Evolutionary conservation across 345 rosid genomes (phyloP).

Genomic region (Acer saccharum): DNA sequence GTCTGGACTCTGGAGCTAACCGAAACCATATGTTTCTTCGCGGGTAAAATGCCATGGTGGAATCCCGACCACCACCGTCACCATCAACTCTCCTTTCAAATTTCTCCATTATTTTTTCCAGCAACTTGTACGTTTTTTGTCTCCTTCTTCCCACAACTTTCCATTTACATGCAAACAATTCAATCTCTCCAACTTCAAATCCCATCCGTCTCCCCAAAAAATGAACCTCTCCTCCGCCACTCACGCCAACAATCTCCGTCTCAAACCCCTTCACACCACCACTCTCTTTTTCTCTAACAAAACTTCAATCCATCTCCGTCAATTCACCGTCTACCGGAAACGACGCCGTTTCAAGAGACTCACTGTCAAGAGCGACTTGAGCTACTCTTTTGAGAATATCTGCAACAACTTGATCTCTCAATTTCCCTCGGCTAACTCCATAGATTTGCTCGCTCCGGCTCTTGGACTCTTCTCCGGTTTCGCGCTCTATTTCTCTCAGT

Average conservation of each 20-base stretch:
- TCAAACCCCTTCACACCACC: constrained; percentile 19
- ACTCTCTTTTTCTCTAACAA: constrained; percentile 17
- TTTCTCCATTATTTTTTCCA: constrained; percentile 13
- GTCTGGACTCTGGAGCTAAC: constrained; percentile 8
- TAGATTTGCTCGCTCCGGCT: constrained; percentile 51
- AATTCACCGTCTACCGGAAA: constrained; percentile 40
- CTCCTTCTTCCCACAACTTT: background rate
- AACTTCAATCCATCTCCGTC: constrained; percentile 26
- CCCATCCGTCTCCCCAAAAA: background rate
- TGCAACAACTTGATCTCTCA: constrained; percentile 45
- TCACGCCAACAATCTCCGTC: constrained; percentile 28
- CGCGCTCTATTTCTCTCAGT: constrained; percentile 41
- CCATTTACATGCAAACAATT: background rate
- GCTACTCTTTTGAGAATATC: constrained; percentile 27
- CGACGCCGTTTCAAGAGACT: constrained; percentile 58
- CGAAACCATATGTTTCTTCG: constrained; percentile 18
- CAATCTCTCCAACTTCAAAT: background rate
- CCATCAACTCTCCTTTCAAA: background rate
- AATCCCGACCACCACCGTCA: background rate
- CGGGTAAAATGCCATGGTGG: constrained; percentile 21
- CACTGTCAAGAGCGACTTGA: constrained; percentile 24
- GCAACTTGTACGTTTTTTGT: background rate
- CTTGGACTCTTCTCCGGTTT: constrained; percentile 69
- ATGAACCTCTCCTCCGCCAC: constrained; percentile 28
- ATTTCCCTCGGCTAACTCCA: constrained; percentile 36